These are phyloP conservation scores for Taiozyma sp. DNA, from an alignment of 1,139 yeast genomes.

Conservation along the genomic window DNA sequence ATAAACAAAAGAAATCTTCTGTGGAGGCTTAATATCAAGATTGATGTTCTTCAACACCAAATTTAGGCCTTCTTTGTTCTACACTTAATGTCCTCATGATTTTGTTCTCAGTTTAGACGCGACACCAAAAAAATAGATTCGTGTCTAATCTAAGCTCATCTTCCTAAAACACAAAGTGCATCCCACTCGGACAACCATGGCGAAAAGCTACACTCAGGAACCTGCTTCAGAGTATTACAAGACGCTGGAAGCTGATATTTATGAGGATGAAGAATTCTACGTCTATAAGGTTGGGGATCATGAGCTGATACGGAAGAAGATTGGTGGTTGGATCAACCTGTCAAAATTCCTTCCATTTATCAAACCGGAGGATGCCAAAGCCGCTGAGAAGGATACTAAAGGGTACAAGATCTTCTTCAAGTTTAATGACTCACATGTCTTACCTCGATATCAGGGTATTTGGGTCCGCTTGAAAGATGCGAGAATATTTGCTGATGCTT, in stretches of 20 bases:
- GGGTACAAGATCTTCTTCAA: neutral
- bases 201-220: conserved; percentile 7
- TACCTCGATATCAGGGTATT: conserved; percentile 9
- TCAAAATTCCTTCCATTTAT: conserved; percentile 7
- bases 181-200: neutral
- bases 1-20: too few relatives aligned
- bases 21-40: neutral
- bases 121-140: too few relatives aligned
- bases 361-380: neutral
- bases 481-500: conserved; percentile 12
- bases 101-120: too few relatives aligned
- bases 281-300: conserved; percentile 1
- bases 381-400: neutral
- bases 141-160: too few relatives aligned
- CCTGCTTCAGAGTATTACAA: conserved; percentile 2
- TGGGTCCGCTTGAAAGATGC: conserved; percentile 20
- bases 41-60: neutral
- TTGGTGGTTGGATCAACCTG: conserved; percentile 22
- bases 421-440: neutral
- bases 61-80: neutral
- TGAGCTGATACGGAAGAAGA: conserved; percentile 14
- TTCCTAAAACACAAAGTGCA: too few relatives aligned
- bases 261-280: conserved; percentile 17
- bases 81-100: too few relatives aligned
- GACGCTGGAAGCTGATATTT: conserved; percentile 11